These are phyloP conservation scores for Coprinopsis marcescibilis DNA, from an alignment of 768 basidiomycete genomes.

Conservation along the genomic window DNA sequence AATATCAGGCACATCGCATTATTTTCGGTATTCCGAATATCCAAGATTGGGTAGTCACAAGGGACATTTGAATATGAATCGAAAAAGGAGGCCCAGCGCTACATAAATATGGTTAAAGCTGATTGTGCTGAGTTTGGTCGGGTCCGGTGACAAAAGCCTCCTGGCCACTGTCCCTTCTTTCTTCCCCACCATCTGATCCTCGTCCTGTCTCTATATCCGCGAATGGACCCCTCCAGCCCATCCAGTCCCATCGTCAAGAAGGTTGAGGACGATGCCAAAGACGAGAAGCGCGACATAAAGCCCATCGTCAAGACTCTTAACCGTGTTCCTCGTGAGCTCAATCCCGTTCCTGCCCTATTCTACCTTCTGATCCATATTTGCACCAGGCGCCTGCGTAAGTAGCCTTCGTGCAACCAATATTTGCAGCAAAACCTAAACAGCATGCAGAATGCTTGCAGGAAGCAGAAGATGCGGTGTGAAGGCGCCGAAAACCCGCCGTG, in stretches of 20 bases:
- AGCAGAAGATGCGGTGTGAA: constrained; percentile 97
- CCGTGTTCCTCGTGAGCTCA: constrained; percentile 74
- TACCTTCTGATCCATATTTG: constrained; percentile 12
- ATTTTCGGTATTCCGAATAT: no score
- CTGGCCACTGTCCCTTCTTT: constrained; percentile 12
- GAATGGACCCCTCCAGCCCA: constrained; percentile 22
- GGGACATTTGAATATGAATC: no score
- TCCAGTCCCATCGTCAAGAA: constrained; percentile 43
- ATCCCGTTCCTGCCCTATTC: constrained; percentile 16
- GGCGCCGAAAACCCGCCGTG: constrained; percentile 97
- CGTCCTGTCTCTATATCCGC: constrained; percentile 15
- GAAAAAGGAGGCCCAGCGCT: background rate
- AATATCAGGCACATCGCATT: no score
- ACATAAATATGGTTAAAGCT: constrained; percentile 5
- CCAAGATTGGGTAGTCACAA: no score
- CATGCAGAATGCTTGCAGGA: constrained; percentile 96
- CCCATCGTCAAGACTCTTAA: constrained; percentile 75
- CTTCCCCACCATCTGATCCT: constrained; percentile 12
- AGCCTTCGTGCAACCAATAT: background rate
- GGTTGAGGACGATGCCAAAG: constrained; percentile 52
- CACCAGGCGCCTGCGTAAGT: constrained; percentile 75
- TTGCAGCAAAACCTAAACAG: no score
- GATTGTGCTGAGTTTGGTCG: constrained; percentile 16
- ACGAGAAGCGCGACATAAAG: constrained; percentile 63
- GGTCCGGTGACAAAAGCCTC: constrained; percentile 11